A percentile compares a stretch with the other conserved stretches of the same genome.
Evolutionary conservation across 768 basidiomycete species (phyloP).

Genomic region (Lactarius hengduanensis): DNA sequence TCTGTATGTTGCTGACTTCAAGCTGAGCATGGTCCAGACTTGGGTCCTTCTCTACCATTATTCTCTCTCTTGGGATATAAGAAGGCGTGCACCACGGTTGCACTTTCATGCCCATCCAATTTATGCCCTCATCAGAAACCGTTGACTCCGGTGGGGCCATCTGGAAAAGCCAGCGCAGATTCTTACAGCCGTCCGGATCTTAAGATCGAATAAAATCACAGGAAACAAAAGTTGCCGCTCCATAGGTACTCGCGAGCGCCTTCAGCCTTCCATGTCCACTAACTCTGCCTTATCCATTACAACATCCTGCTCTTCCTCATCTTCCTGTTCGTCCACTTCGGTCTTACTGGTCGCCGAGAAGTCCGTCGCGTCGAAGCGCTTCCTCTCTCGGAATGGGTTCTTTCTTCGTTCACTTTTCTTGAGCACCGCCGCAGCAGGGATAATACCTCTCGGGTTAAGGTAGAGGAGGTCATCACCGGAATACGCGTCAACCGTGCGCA

Average conservation of each 20-base stretch:
- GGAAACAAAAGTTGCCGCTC: slow-evolving; percentile 9
- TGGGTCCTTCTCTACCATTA: too few species aligned
- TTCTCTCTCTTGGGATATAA: too few species aligned
- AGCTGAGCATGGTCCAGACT: too few species aligned
- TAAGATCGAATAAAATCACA: not conserved
- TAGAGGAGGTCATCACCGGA: slow-evolving; percentile 75
- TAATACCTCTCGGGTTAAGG: slow-evolving; percentile 71
- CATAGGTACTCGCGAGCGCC: slow-evolving; percentile 8
- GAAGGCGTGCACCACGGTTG: too few species aligned
- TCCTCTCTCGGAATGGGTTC: slow-evolving; percentile 67
- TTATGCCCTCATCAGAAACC: too few species aligned
- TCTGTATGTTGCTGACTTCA: too few species aligned
- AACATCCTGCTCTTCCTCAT: slow-evolving; percentile 43
- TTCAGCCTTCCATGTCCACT: slow-evolving; percentile 46
- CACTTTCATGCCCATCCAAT: too few species aligned
- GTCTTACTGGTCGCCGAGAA: slow-evolving; percentile 30
- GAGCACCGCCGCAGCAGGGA: slow-evolving; percentile 70
- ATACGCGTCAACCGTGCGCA: slow-evolving; percentile 72
- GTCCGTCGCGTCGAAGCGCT: slow-evolving; percentile 61
- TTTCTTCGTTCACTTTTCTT: slow-evolving; percentile 54
- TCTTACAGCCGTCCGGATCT: not conserved
- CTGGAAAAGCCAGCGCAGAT: too few species aligned
- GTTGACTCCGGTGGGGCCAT: too few species aligned
- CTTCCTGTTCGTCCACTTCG: slow-evolving; percentile 38
- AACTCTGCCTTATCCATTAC: slow-evolving; percentile 38